Percentiles rank a stretch among this genome's conserved stretches.
These are phyloP conservation scores for Pichia scutulata DNA, from an alignment of 805 yeast genomes.

Conservation along the genomic window DNA sequence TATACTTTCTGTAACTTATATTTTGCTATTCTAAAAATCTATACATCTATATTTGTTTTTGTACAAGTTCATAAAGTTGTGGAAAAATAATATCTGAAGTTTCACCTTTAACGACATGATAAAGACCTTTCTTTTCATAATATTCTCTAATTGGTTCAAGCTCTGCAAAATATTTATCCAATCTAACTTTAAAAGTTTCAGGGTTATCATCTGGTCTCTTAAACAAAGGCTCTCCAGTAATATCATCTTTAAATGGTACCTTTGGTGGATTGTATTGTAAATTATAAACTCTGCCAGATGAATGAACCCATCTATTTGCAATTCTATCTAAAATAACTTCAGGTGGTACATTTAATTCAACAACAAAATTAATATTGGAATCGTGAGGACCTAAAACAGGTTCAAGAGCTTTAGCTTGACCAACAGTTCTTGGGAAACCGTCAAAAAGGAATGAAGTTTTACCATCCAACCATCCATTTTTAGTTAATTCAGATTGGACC, in stretches of 20 bases:
- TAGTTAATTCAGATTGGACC: constrained; percentile 42
- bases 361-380: constrained; percentile 61
- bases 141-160: constrained; percentile 60
- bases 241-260: constrained; percentile 70
- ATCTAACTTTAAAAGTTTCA: constrained; percentile 58
- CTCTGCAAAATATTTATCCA: constrained; percentile 52
- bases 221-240: constrained; percentile 79
- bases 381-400: constrained; percentile 30
- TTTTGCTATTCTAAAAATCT: not conserved
- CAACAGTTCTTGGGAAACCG: constrained; percentile 81
- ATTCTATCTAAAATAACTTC: constrained; percentile 74
- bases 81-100: constrained; percentile 84
- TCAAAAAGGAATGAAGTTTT: constrained; percentile 67
- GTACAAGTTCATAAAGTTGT: constrained; percentile 40
- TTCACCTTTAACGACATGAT: constrained; percentile 58
- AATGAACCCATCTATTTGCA: constrained; percentile 80
- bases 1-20: too few species aligned
- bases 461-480: constrained; percentile 35
- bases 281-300: constrained; percentile 84
- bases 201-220: constrained; percentile 82
- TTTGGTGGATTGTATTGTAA: constrained; percentile 86
- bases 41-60: constrained; percentile 20
- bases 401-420: constrained; percentile 61
- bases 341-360: constrained; percentile 82
- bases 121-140: constrained; percentile 43